phyloP scores from a whole-genome alignment of 345 rosid species.

The Carallia brachiata region DNA sequence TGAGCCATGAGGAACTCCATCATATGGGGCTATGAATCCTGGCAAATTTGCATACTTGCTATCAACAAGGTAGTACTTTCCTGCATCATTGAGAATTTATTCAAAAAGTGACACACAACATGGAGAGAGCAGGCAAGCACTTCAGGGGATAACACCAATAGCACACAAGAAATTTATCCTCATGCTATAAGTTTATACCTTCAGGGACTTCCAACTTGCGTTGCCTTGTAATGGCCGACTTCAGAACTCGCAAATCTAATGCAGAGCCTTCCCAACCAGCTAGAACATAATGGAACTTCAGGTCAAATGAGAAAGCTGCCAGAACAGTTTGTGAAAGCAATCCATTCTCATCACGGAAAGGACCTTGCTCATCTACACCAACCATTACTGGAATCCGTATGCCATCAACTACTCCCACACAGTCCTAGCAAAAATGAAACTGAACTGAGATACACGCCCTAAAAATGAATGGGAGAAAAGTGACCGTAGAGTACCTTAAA shows the following conservation, averaged over 20 bases:
- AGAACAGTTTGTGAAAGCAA: constrained; percentile 79
- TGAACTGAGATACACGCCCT: constrained; percentile 13
- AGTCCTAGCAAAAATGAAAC: constrained; percentile 45
- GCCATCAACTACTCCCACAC: constrained; percentile 83
- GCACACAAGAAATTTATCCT: neutral
- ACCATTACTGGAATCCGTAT: constrained; percentile 84
- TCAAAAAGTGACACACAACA: constrained; percentile 8
- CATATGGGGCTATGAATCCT: constrained; percentile 74
- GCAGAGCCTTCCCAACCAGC: constrained; percentile 99
- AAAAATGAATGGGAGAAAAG: constrained; percentile 1
- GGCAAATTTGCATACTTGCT: constrained; percentile 60
- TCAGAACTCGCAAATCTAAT: constrained; percentile 68
- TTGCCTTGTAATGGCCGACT: constrained; percentile 70
- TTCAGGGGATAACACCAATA: neutral
- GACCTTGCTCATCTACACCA: constrained; percentile 91
- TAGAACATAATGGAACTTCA: constrained; percentile 75
- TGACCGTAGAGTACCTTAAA: constrained; percentile 55
- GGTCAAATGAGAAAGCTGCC: constrained; percentile 78
- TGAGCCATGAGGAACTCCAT: constrained; percentile 37
- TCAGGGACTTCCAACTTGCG: constrained; percentile 67
- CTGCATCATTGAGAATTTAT: constrained; percentile 37
- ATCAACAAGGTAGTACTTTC: constrained; percentile 81
- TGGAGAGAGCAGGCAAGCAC: neutral
- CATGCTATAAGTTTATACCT: constrained; percentile 39
- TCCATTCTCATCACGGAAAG: constrained; percentile 70